These are phyloP conservation scores for Cenococcum geophilum DNA, from an alignment of 495 filamentous ascomycete genomes.

Conservation along the genomic window DNA sequence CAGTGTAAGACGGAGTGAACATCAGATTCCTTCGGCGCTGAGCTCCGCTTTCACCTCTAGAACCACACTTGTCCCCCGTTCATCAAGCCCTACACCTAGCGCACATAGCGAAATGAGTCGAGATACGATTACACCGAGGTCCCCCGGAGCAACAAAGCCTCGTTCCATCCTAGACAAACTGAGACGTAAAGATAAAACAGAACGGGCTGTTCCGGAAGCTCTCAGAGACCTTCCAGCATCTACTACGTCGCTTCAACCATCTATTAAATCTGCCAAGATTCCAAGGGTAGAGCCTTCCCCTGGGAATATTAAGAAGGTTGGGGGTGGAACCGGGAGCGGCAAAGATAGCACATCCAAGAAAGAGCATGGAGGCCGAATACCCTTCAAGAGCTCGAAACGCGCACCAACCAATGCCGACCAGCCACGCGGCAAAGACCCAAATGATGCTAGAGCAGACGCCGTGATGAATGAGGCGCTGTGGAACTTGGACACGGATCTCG, in stretches of 20 bases:
- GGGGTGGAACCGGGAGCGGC: conserved; percentile 10
- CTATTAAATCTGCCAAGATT: conserved; percentile 41
- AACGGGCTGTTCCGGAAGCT: conserved; percentile 41
- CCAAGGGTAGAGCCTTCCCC: conserved; percentile 50
- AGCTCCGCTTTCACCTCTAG: conserved; percentile 45
- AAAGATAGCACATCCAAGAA: conserved; percentile 13
- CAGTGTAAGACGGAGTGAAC: conserved; percentile 47
- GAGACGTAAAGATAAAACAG: conserved; percentile 52
- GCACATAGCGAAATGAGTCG: conserved; percentile 46
- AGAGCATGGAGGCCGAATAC: conserved; percentile 22
- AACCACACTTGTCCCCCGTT: conserved; percentile 49
- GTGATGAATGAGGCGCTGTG: conserved; percentile 43
- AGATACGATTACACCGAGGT: conserved; percentile 43
- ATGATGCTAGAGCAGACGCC: conserved; percentile 24
- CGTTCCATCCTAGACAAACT: conserved; percentile 62
- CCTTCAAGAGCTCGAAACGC: conserved; percentile 25
- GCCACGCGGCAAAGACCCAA: conserved; percentile 35
- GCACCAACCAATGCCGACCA: conserved; percentile 8
- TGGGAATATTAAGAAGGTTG: conserved; percentile 17
- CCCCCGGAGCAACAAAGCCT: conserved; percentile 49
- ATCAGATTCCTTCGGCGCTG: conserved; percentile 32
- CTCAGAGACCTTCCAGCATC: conserved; percentile 54
- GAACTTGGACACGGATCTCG: conserved; percentile 75
- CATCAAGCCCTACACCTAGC: conserved; percentile 72
- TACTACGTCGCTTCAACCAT: conserved; percentile 46